Evolutionary conservation across 345 rosid genomes (phyloP).

Genomic region (Psidium guajava): DNA sequence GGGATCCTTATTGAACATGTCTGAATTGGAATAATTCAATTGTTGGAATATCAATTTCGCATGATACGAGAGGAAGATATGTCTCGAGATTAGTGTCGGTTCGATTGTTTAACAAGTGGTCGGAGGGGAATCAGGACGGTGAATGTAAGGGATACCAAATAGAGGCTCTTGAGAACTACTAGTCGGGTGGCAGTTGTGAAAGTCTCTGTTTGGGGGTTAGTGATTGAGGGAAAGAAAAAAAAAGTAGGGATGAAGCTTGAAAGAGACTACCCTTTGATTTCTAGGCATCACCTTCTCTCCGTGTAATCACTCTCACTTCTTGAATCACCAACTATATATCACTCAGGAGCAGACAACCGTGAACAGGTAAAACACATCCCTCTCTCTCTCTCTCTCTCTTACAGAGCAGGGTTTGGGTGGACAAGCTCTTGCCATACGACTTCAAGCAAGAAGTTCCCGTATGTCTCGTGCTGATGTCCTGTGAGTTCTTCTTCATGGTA

Average conservation of each 20-base stretch:
- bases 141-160: not conserved
- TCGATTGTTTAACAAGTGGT: no score
- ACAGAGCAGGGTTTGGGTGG: not conserved
- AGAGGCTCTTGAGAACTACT: not conserved
- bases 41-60: not conserved
- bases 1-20: not conserved
- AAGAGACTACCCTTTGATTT: not conserved
- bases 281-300: not conserved
- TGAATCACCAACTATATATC: not conserved
- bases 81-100: not conserved
- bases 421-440: not conserved
- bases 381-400: not conserved
- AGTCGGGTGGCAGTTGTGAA: constrained; percentile 18
- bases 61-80: not conserved
- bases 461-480: not conserved
- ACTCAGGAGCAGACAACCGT: not conserved
- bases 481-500: not conserved
- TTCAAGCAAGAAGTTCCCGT: not conserved
- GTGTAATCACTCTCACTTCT: constrained; percentile 2
- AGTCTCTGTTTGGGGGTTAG: constrained; percentile 22
- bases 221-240: not conserved
- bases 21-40: not conserved
- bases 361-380: not conserved
- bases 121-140: not conserved
- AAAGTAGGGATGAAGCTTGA: not conserved